phyloP scores from a whole-genome alignment of 768 basidiomycete species.

The Termitomyces sp. region DNA sequence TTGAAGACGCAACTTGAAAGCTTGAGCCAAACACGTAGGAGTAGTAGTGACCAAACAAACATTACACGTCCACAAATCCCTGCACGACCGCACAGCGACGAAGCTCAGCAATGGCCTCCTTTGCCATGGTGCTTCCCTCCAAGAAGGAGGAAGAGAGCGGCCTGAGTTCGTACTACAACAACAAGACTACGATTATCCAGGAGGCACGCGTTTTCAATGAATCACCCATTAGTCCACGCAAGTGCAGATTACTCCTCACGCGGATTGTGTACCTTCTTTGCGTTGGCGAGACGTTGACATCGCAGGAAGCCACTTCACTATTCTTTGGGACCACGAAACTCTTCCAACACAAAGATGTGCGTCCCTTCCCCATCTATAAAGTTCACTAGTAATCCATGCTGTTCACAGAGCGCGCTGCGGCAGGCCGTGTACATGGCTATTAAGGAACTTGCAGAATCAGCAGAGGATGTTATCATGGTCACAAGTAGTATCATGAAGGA shows the following conservation, averaged over 20 bases:
- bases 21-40: slow-evolving; percentile 22
- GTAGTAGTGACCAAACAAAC: slow-evolving; percentile 29
- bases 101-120: slow-evolving; percentile 40
- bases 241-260: slow-evolving; percentile 94
- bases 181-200: slow-evolving; percentile 97
- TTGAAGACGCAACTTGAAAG: not conserved
- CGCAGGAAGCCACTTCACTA: slow-evolving; percentile 94
- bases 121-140: slow-evolving; percentile 72
- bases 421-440: slow-evolving; percentile 99
- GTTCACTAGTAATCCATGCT: not conserved
- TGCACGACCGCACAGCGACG: slow-evolving; percentile 9
- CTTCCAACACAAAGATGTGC: slow-evolving; percentile 98
- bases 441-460: slow-evolving; percentile 93
- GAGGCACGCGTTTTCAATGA: slow-evolving; percentile 99
- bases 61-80: slow-evolving; percentile 35
- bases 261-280: slow-evolving; percentile 96
- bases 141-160: slow-evolving; percentile 98
- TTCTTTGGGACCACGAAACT: slow-evolving; percentile 99
- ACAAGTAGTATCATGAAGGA: slow-evolving; percentile 99
- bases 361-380: slow-evolving; percentile 26
- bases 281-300: slow-evolving; percentile 90
- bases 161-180: slow-evolving; percentile 89
- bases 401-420: slow-evolving; percentile 77
- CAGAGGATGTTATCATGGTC: slow-evolving; percentile 99
- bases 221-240: slow-evolving; percentile 95